Conservation (phyloP, 2,329 filamentous ascomycete genomes). For the Colletotrichum sp. region DNA sequence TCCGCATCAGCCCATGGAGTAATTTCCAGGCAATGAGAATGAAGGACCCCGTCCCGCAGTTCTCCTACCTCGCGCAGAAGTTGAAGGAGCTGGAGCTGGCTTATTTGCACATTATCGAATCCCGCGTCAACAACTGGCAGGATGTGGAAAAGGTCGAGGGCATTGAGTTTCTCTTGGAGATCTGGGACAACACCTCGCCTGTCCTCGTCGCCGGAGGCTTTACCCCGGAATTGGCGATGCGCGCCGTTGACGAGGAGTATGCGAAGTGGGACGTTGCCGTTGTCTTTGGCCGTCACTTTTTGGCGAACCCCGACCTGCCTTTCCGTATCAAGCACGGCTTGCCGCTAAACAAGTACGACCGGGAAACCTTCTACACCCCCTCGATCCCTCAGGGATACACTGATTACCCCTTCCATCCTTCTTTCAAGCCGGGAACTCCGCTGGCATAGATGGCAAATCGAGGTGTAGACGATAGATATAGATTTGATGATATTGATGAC, state of each 20-base stretch:
- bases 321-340: slow-evolving; percentile 30
- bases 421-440: slow-evolving; percentile 1
- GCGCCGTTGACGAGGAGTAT: slow-evolving; percentile 33
- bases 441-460: neutral
- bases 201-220: slow-evolving; percentile 41
- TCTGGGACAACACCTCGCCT: slow-evolving; percentile 33
- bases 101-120: slow-evolving; percentile 68
- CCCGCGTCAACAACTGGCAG: slow-evolving; percentile 50
- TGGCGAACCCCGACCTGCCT: slow-evolving; percentile 34
- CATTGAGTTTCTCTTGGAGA: slow-evolving; percentile 36
- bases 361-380: slow-evolving; percentile 30
- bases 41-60: slow-evolving; percentile 67
- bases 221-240: slow-evolving; percentile 25
- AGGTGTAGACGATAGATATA: neutral
- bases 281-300: slow-evolving; percentile 36
- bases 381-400: slow-evolving; percentile 26
- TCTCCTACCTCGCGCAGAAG: slow-evolving; percentile 58
- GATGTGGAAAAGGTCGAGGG: slow-evolving; percentile 41
- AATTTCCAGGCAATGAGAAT: slow-evolving; percentile 69
- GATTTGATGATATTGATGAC: neutral
- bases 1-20: slow-evolving; percentile 66
- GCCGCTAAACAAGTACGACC: slow-evolving; percentile 28
- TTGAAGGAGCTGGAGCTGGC: slow-evolving; percentile 59
- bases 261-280: slow-evolving; percentile 34
- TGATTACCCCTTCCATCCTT: slow-evolving; percentile 30